These are phyloP conservation scores for Dendrobium chrysotoxum DNA, from an alignment of 106 monocot genomes.

Conservation along the genomic window DNA sequence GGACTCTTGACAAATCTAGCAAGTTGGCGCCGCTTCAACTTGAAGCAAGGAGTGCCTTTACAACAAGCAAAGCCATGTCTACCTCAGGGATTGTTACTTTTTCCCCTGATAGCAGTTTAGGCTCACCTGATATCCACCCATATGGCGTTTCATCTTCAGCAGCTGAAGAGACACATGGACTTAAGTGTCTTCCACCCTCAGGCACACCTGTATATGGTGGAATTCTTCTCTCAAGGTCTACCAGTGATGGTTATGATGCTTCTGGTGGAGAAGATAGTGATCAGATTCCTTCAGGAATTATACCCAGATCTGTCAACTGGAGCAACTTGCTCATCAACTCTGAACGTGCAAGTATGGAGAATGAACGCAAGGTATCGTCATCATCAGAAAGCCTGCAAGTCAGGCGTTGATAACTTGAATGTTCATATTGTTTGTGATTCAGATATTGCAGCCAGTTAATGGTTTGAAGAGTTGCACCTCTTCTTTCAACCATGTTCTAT, in stretches of 20 bases:
- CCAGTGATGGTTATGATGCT: conserved; percentile 58
- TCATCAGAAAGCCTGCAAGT: not conserved
- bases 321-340: conserved; percentile 21
- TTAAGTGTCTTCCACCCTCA: conserved; percentile 12
- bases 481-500: no score
- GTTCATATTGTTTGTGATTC: not conserved
- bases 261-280: conserved; percentile 60
- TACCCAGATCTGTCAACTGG: conserved; percentile 42
- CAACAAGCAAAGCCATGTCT: conserved; percentile 21
- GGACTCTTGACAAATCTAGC: not conserved
- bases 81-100: conserved; percentile 19
- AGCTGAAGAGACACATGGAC: conserved; percentile 14
- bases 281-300: conserved; percentile 38
- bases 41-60: conserved; percentile 51
- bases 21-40: conserved; percentile 36
- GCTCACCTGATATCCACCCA: conserved; percentile 31
- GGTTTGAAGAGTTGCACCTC: no score
- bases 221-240: conserved; percentile 29
- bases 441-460: no score
- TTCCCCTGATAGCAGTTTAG: conserved; percentile 45
- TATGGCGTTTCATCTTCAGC: conserved; percentile 29
- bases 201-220: conserved; percentile 15
- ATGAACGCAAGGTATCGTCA: conserved; percentile 4
- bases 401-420: not conserved
- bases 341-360: not conserved